phyloP scores from a whole-genome alignment of 345 rosid species.

The Trapa bicornis region DNA sequence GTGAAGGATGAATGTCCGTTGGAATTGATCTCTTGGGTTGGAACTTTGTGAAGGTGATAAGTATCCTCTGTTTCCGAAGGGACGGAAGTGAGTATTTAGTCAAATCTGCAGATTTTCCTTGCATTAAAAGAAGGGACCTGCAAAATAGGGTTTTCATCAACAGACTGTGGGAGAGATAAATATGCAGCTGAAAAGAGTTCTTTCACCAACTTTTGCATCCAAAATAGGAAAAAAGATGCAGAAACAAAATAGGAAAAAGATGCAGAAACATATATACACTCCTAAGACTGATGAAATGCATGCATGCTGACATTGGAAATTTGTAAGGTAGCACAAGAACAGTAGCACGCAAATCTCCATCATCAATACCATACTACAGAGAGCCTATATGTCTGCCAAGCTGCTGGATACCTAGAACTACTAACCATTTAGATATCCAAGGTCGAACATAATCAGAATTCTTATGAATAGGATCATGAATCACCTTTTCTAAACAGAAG shows the following conservation, averaged over 20 bases:
- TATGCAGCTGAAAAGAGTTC: background rate
- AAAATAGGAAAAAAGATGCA: too few relatives aligned
- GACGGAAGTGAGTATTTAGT: constrained; percentile 68
- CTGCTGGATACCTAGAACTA: background rate
- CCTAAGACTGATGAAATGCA: background rate
- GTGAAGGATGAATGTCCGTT: constrained; percentile 21
- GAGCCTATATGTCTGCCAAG: background rate
- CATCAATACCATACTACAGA: background rate
- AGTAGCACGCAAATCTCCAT: background rate
- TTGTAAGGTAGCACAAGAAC: background rate
- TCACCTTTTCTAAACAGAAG: background rate
- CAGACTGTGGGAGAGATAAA: background rate
- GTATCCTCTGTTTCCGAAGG: constrained; percentile 50
- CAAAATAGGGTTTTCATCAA: background rate
- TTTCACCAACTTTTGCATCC: too few relatives aligned
- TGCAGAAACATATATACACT: background rate
- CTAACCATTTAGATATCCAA: background rate
- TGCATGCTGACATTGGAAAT: background rate
- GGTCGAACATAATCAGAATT: background rate
- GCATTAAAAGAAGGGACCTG: constrained; percentile 64
- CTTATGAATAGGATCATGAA: background rate
- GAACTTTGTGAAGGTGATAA: constrained; percentile 60
- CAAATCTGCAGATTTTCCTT: constrained; percentile 70
- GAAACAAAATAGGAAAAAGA: too few relatives aligned
- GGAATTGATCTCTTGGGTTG: constrained; percentile 36